phyloP scores from a whole-genome alignment of 2,329 filamentous ascomycete species.

The Aspergillus terreus region DNA sequence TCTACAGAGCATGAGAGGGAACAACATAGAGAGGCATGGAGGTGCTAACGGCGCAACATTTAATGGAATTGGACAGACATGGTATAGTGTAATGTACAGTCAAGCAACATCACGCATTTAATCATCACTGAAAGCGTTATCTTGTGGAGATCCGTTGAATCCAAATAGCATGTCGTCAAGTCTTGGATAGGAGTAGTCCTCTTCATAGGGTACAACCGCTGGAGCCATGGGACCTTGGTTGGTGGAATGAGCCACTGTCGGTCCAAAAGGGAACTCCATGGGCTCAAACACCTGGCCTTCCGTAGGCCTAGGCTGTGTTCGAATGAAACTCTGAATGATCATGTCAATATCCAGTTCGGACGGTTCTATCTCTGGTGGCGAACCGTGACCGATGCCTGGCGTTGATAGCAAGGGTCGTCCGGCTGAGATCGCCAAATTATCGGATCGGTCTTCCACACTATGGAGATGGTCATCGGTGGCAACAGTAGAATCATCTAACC shows the following conservation, averaged over 20 bases:
- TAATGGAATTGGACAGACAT: too few species aligned
- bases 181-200: background rate
- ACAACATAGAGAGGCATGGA: background rate
- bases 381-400: background rate
- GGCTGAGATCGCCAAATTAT: background rate
- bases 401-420: background rate
- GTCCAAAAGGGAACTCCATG: background rate
- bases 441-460: background rate
- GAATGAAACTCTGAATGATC: constrained; percentile 42
- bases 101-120: too few species aligned
- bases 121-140: background rate
- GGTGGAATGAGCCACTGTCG: background rate
- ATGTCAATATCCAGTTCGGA: constrained; percentile 41
- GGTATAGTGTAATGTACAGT: too few species aligned
- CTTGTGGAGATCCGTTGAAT: constrained; percentile 27
- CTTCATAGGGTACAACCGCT: background rate
- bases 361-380: constrained; percentile 17
- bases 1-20: background rate
- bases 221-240: background rate
- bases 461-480: background rate
- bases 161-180: constrained; percentile 31
- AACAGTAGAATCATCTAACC: background rate
- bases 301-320: constrained; percentile 6
- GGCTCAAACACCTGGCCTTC: background rate
- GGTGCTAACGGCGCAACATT: too few species aligned